These are phyloP conservation scores for Penstemon davidsonii DNA, from an alignment of 257 asterid genomes.

Conservation along the genomic window DNA sequence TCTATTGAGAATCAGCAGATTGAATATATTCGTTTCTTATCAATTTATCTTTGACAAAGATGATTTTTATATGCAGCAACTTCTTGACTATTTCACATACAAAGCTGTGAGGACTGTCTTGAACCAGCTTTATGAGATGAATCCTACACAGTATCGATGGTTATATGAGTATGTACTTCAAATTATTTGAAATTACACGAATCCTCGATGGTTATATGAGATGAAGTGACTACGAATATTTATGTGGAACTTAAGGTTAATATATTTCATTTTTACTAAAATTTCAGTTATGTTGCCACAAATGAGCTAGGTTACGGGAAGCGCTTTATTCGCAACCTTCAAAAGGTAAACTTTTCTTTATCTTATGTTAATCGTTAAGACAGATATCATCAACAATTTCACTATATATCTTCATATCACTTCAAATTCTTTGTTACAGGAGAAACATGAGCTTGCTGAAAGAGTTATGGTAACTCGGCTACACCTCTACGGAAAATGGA, in stretches of 20 bases:
- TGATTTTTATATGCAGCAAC: slow-evolving; percentile 50
- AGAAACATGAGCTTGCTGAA: slow-evolving; percentile 77
- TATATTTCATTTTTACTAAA: slow-evolving; percentile 4
- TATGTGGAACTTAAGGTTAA: no score
- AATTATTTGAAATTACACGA: no score
- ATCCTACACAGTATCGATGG: slow-evolving; percentile 88
- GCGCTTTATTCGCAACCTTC: slow-evolving; percentile 67
- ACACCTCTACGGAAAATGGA: slow-evolving; percentile 83
- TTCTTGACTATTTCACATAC: slow-evolving; percentile 77
- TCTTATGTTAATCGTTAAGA: not conserved
- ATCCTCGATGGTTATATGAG: no score
- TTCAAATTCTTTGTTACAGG: slow-evolving; percentile 39
- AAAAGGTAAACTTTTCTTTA: slow-evolving; percentile 48
- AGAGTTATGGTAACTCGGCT: slow-evolving; percentile 93
- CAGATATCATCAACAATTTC: not conserved
- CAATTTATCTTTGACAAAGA: slow-evolving; percentile 2
- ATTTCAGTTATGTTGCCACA: slow-evolving; percentile 51
- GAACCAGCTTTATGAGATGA: slow-evolving; percentile 87
- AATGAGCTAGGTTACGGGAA: slow-evolving; percentile 68
- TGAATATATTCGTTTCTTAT: not conserved
- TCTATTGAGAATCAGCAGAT: not conserved
- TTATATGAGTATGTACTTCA: slow-evolving; percentile 64
- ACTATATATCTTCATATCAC: not conserved
- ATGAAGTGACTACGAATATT: no score
- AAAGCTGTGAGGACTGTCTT: slow-evolving; percentile 92